Evolutionary conservation across 306 rosid genomes (phyloP).

Genomic region (Heteromeles arbutifolia): DNA sequence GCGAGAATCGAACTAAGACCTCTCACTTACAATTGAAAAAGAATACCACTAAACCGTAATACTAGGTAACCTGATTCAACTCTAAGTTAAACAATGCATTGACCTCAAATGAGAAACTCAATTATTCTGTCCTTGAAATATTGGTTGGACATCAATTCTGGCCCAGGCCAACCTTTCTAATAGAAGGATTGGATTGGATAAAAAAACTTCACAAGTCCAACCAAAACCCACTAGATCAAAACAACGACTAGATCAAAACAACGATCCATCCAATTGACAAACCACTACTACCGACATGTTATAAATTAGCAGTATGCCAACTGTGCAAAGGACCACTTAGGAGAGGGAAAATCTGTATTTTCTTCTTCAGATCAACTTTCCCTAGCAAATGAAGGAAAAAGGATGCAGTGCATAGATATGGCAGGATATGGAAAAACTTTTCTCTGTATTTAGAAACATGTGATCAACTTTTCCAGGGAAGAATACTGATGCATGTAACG

Average conservation of each 20-base stretch:
- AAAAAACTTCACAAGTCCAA: not conserved
- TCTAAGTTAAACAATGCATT: no score
- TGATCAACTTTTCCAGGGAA: slow-evolving; percentile 16
- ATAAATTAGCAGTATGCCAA: not conserved
- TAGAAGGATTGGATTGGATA: not conserved
- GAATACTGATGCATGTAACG: not conserved
- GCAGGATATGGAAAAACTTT: not conserved
- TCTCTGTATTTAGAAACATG: not conserved
- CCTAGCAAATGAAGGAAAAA: not conserved
- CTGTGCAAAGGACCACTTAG: not conserved
- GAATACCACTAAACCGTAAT: no score
- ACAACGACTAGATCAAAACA: not conserved
- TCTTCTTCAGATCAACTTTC: not conserved
- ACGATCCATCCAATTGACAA: not conserved
- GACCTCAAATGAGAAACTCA: not conserved
- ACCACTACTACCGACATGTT: not conserved
- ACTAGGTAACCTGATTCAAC: no score
- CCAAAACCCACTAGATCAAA: not conserved
- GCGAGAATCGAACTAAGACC: no score
- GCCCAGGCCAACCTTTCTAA: no score
- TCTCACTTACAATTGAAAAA: no score
- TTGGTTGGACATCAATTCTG: not conserved
- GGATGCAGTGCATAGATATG: not conserved
- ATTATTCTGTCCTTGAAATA: not conserved
- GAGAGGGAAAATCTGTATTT: not conserved